Conservation (phyloP, 2,329 filamentous ascomycete species). For the Sporothrix globosa region DNA sequence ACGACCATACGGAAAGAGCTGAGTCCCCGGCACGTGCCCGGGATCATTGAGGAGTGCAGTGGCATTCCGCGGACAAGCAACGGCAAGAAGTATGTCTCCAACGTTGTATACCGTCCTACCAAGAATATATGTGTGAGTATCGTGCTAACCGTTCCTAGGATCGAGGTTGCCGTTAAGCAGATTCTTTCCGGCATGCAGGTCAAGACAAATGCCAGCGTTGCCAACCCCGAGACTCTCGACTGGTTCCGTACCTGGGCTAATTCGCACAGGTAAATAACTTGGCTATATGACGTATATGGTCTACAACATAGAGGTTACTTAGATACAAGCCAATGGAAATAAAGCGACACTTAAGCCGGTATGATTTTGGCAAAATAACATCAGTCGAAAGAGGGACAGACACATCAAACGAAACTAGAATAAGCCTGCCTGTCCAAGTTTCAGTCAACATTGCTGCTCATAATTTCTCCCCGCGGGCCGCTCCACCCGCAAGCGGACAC, state of each 20-base stretch:
- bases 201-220: slow-evolving; percentile 90
- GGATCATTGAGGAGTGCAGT: slow-evolving; percentile 74
- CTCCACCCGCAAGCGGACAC: slow-evolving; percentile 18
- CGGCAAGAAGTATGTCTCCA: slow-evolving; percentile 76
- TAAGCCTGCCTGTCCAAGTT: not conserved
- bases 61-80: slow-evolving; percentile 92
- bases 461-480: slow-evolving; percentile 16
- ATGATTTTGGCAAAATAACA: not conserved
- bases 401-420: not conserved
- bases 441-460: not conserved
- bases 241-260: slow-evolving; percentile 84
- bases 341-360: not conserved
- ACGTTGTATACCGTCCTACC: not conserved
- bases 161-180: slow-evolving; percentile 95
- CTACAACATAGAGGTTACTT: not conserved
- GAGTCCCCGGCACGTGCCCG: slow-evolving; percentile 87
- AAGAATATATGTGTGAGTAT: not conserved
- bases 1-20: slow-evolving; percentile 72
- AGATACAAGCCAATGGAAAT: not conserved
- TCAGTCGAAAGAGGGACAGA: not conserved
- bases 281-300: not conserved
- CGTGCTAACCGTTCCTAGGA: slow-evolving; percentile 52
- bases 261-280: slow-evolving; percentile 45
- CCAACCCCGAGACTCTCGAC: slow-evolving; percentile 82
- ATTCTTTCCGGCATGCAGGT: slow-evolving; percentile 86